phyloP scores from a whole-genome alignment of 495 filamentous ascomycete genomes.

The Chaetomidium leptoderma region DNA sequence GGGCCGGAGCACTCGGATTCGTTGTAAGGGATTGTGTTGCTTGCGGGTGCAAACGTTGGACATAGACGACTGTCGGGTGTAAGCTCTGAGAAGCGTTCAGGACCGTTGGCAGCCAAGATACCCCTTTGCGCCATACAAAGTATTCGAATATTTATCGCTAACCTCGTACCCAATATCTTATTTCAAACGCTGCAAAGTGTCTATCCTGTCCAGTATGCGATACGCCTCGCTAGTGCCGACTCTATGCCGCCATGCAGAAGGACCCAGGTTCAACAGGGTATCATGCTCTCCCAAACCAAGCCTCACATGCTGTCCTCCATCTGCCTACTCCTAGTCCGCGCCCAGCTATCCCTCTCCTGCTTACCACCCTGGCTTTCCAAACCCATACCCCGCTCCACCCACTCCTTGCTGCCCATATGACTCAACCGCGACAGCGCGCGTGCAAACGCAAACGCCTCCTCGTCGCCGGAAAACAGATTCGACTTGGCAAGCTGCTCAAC shows the following conservation, averaged over 20 bases:
- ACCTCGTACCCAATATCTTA: background rate
- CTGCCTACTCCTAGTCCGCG: conserved; percentile 61
- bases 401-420: conserved; percentile 92
- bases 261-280: conserved; percentile 5
- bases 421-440: conserved; percentile 75
- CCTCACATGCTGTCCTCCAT: conserved; percentile 69
- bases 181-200: conserved; percentile 9
- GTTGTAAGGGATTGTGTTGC: conserved; percentile 3
- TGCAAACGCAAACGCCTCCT: conserved; percentile 95
- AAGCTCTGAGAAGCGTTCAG: background rate
- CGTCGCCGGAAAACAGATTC: conserved; percentile 87
- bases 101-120: background rate
- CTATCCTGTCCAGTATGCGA: conserved; percentile 4
- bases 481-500: conserved; percentile 81
- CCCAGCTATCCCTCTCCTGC: conserved; percentile 59
- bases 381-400: conserved; percentile 85
- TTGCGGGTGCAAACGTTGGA: background rate
- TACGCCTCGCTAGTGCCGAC: background rate
- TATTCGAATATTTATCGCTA: background rate
- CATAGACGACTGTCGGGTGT: background rate
- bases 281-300: background rate
- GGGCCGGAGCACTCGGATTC: background rate
- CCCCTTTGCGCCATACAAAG: background rate
- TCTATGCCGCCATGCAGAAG: background rate
- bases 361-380: conserved; percentile 55